These are phyloP conservation scores for Lunularia cruciata DNA, from an alignment of 225 moss, liverwort and hornwort genomes.

Conservation along the genomic window DNA sequence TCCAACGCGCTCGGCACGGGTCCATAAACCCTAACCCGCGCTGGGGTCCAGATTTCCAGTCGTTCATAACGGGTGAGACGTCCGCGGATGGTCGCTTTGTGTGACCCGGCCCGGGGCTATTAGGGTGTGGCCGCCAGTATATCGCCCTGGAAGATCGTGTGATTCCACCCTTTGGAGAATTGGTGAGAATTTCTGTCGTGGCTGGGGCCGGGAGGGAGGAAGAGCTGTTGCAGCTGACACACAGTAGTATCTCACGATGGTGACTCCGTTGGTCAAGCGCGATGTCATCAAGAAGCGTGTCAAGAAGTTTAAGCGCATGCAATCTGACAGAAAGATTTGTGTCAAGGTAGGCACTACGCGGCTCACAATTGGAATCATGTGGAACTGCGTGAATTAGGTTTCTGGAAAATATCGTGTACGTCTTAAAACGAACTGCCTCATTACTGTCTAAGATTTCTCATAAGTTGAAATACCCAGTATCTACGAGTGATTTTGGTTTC, in stretches of 20 bases:
- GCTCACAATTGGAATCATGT: too few species aligned
- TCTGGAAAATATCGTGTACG: too few species aligned
- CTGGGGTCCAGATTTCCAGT: not conserved
- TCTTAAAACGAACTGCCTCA: too few species aligned
- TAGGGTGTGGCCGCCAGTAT: conserved; percentile 24
- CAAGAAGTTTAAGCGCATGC: conserved; percentile 98
- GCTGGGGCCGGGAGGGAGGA: not conserved
- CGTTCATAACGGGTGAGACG: conserved; percentile 4
- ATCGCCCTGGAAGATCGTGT: not conserved
- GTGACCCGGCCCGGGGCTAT: not conserved
- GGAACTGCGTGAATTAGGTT: too few species aligned
- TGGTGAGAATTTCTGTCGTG: not conserved
- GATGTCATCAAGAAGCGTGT: conserved; percentile 85
- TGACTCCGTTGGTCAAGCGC: conserved; percentile 84
- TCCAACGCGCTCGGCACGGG: not conserved
- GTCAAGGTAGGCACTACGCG: conserved; percentile 60
- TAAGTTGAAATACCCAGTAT: too few species aligned
- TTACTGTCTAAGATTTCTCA: too few species aligned
- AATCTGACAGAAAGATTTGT: conserved; percentile 83
- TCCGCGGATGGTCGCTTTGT: not conserved
- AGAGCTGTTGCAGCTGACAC: conserved; percentile 11
- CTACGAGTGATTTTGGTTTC: too few species aligned
- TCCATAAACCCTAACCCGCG: conserved; percentile 17
- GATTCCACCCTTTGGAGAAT: not conserved
- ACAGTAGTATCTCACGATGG: conserved; percentile 43